Conservation (phyloP, 768 basidiomycete species). For the Psilocybe sp. region DNA sequence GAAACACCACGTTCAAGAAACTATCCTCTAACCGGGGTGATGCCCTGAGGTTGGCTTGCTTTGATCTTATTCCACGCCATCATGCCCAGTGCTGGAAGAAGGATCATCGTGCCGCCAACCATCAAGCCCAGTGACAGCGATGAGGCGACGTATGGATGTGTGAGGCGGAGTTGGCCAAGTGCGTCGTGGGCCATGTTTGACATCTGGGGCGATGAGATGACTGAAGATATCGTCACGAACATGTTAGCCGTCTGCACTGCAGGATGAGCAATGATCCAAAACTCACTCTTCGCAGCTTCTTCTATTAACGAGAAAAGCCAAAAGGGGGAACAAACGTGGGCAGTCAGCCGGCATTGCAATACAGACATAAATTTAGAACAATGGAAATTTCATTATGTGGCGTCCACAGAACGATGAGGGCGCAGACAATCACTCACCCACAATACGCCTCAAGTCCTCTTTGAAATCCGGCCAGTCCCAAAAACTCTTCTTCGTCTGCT, state of each 20-base stretch:
- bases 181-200: constrained; percentile 11
- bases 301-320: constrained; percentile 3
- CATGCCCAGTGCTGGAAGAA: constrained; percentile 23
- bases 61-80: constrained; percentile 20
- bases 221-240: not conserved
- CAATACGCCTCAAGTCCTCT: constrained; percentile 21
- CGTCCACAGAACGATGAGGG: not conserved
- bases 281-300: constrained; percentile 19
- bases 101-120: constrained; percentile 23
- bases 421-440: constrained; percentile 15
- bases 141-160: constrained; percentile 24
- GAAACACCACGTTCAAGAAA: too few species aligned
- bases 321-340: not conserved
- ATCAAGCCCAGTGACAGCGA: constrained; percentile 23
- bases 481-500: constrained; percentile 12
- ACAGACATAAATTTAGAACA: constrained; percentile 1
- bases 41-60: not conserved
- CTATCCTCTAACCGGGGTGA: too few species aligned
- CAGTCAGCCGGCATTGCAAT: not conserved
- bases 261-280: not conserved
- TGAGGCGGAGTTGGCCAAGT: constrained; percentile 15
- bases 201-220: constrained; percentile 7
- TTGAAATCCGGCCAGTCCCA: constrained; percentile 25
- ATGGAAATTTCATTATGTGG: not conserved
- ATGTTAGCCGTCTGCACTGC: not conserved